Evolutionary conservation across 495 filamentous ascomycete species (phyloP), one percentile per base, ranked within the genome.

Genomic region (Parmelia sp.): DNA sequence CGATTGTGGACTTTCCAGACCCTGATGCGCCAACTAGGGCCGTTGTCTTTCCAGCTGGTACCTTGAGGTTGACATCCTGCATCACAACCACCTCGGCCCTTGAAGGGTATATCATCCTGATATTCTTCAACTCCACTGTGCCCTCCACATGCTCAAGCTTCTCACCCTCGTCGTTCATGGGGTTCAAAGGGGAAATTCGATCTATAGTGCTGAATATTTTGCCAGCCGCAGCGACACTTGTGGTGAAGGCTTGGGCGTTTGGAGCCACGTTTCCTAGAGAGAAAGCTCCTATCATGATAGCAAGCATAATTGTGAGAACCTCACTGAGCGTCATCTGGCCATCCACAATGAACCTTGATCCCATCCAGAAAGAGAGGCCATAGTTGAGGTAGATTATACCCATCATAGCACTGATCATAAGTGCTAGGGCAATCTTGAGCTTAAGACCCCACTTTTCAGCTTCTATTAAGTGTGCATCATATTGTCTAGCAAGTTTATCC

Each of bases 181-280:
- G 89, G 73, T 98, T 88, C 51, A 97, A 76, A 2, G 92, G 92
- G 1, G 94, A 97, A n/a, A 75, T 65, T 57, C 94, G 88, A 70
- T 97, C 92, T 68, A 98, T 97, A 4, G 92, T 96, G 66, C 80
- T 87, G 76, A 86, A 97, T 65, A 97, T 96, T 78, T 98, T 96
- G 35, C 83, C 80, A 17, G 90, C 91, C 9, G 94, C 92, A 45
- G 91, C 89, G 12, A 93, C 78, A 31, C 84, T 88, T 15, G 85
- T 92, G 4, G 86, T 89, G 71, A 95, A 93, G 37, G 94, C 89
- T 69, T 92, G 90, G 2, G 84, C 76, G 70, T 96, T 91, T 0
- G 93, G 93, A 0, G 88, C 87, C 47, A 96, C 88, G 66, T 96
- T 95, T 29, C 92, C 91, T 56, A 97, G 77, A 60, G 90, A 88